Conservation (phyloP, 257 asterid species). For the Solanum commersonii region DNA sequence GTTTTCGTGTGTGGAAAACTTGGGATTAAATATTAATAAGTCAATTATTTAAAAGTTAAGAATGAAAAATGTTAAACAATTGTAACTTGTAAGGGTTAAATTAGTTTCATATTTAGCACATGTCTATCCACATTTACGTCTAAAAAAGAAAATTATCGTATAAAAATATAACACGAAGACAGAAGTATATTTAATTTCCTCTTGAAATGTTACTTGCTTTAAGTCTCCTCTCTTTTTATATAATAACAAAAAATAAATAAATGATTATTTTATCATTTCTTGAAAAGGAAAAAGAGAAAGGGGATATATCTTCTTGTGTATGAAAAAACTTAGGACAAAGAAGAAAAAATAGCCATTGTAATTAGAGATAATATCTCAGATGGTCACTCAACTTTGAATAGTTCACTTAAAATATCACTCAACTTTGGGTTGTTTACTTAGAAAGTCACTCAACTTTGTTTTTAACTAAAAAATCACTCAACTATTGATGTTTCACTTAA, state of each 20-base stretch:
- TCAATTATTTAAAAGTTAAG: not conserved
- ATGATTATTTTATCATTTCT: not conserved
- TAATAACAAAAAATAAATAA: not conserved
- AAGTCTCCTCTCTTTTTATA: not conserved
- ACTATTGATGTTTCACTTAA: no score
- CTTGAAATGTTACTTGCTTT: no score
- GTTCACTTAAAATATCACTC: no score
- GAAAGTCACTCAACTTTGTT: no score
- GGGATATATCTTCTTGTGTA: not conserved
- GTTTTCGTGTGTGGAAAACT: not conserved
- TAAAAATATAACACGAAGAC: not conserved
- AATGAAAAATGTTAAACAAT: no score
- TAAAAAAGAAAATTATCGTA: no score
- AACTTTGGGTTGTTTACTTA: no score
- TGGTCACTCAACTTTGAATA: no score
- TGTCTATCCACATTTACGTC: not conserved
- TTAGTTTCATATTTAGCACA: not conserved
- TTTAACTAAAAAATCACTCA: no score
- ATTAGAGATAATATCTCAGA: no score
- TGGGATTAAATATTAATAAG: not conserved
- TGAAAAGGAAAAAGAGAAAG: not conserved
- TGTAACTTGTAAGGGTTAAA: not conserved
- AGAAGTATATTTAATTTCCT: not conserved
- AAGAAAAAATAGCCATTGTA: not conserved
- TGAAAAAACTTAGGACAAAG: not conserved